Base-by-base conservation (phyloP, 345 rosid species). In the Psidium friedrichsthalianum region DNA sequence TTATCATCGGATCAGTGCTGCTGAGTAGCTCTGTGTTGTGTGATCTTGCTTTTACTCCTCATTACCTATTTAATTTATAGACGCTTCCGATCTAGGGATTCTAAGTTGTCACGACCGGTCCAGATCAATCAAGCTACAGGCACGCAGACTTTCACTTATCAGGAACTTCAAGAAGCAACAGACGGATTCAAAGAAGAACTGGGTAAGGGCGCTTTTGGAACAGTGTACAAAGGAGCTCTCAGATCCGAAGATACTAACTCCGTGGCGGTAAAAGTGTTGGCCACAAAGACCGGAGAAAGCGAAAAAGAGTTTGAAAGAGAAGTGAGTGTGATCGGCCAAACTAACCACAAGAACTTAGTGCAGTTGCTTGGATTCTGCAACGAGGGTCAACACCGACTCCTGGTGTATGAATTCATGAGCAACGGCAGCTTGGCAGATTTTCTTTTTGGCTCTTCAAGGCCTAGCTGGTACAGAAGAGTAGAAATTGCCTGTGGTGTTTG, bases 271-370 rank as follows among this genome's bases (percentile, higher is more conserved):
- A 90, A 88, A 86, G 87, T 85, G 51, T 22, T 89, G 74, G 86
- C 57, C 6, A 78, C 32, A 29, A 4, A 86, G 51, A 86, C 57
- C 0, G 83, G 27, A 54, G 88, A 89, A 6, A 58, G 88, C 0
- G 89, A 87, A 29, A 89, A 51, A 29, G 92, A 85, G 57, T 90
- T 89, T 74, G 82, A 74, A 51, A 74, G 83, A 14, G 91, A 90
- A 42, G 82, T 86, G 16, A 58, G 27, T 9, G 89, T 85, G 13
- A 88, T 89, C 6, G 85, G 91, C 44, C 84, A 83, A 44, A 90
- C 92, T 9, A 86, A 89, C 82, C 92, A 90, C 86, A 89, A 84
- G 88, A 90, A 89, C 80, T 85, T 90, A 15, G 90, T 90, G 29
- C 69, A 55, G 55, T 82, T 90, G 82, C 52, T 87, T 6, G 92